Evolutionary conservation across 768 basidiomycete genomes (phyloP).

Genomic region (Hygrophorus russula): DNA sequence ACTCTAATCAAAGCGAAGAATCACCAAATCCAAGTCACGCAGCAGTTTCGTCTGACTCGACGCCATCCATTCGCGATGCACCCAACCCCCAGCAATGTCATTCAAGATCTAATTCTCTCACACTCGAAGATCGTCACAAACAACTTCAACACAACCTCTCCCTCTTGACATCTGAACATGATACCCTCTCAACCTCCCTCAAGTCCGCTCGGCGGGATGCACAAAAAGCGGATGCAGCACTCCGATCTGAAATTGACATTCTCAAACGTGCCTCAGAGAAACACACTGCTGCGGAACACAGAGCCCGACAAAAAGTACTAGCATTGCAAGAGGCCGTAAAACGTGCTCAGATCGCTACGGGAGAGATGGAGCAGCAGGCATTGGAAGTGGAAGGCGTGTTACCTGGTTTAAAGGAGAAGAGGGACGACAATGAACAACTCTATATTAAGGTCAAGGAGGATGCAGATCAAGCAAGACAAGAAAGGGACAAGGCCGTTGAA

Average conservation of each 20-base stretch:
- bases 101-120: conserved; percentile 23
- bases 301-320: conserved; percentile 78
- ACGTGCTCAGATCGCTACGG: conserved; percentile 51
- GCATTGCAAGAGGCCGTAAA: conserved; percentile 86
- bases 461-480: conserved; percentile 31
- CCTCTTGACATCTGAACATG: conserved; percentile 52
- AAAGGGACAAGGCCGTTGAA: conserved; percentile 34
- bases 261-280: conserved; percentile 76
- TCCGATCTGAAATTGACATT: conserved; percentile 76
- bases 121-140: conserved; percentile 54
- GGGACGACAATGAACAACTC: conserved; percentile 26
- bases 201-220: conserved; percentile 73
- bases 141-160: conserved; percentile 63
- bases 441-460: conserved; percentile 24
- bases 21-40: conserved; percentile 15
- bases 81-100: conserved; percentile 17
- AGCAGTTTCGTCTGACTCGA: conserved; percentile 21
- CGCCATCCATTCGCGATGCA: conserved; percentile 26
- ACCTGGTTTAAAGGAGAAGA: conserved; percentile 15
- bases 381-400: conserved; percentile 34
- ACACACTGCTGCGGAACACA: conserved; percentile 56
- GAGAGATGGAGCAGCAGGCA: conserved; percentile 30
- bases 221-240: conserved; percentile 71
- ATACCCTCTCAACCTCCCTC: conserved; percentile 53
- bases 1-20: conserved; percentile 8